Percentiles rank a stretch among this genome's conserved stretches.
These are phyloP conservation scores for Tylopilus rubrobrunneus DNA, from an alignment of 768 basidiomycete species.

Conservation along the genomic window DNA sequence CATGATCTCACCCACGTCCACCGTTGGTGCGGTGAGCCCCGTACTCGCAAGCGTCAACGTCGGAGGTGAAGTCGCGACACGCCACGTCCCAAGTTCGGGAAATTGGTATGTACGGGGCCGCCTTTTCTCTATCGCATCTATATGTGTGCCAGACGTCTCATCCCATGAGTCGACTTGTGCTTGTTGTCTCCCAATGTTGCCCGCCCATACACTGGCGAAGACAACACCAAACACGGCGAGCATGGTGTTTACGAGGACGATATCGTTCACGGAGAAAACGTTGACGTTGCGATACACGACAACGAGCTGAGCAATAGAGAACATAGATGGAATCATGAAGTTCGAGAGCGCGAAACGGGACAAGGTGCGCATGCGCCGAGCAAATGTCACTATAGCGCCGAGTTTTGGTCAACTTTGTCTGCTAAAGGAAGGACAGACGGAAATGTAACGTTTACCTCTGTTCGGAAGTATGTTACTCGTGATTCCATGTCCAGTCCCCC, in stretches of 20 bases:
- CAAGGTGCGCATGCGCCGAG: constrained; percentile 22
- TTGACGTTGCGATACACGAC: constrained; percentile 28
- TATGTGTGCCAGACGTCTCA: neutral
- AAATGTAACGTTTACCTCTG: neutral
- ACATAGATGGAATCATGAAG: constrained; percentile 30
- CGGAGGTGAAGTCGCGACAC: constrained; percentile 6
- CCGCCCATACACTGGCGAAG: constrained; percentile 32
- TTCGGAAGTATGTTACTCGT: constrained; percentile 18
- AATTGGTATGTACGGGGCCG: neutral
- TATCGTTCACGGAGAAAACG: constrained; percentile 20
- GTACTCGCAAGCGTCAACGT: constrained; percentile 6
- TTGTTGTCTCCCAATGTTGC: constrained; percentile 5
- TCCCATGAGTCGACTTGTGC: neutral
- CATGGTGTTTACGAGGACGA: constrained; percentile 29
- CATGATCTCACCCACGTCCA: neutral
- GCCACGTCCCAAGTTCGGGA: constrained; percentile 21
- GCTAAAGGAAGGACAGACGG: neutral
- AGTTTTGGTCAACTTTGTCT: neutral
- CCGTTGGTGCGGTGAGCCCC: neutral
- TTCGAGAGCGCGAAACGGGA: constrained; percentile 32
- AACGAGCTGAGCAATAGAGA: constrained; percentile 29
- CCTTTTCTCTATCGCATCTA: neutral
- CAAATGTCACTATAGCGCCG: constrained; percentile 14
- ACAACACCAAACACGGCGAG: constrained; percentile 32
- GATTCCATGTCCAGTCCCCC: constrained; percentile 8